phyloP scores from a whole-genome alignment of 129 eudicot genomes.

The Silybum marianum region DNA sequence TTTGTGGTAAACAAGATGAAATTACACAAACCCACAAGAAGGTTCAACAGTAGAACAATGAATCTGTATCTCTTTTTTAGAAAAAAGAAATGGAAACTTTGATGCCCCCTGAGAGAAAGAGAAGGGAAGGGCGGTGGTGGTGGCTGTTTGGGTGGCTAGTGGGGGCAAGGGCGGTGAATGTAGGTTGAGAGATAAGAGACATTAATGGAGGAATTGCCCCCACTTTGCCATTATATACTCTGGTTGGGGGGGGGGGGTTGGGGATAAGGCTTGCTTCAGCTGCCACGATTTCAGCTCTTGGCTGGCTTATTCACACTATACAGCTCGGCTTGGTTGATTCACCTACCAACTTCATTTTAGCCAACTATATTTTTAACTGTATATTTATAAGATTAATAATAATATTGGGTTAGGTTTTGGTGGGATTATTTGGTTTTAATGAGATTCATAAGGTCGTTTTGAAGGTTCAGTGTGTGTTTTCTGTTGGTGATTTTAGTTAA shows the following conservation, averaged over 20 bases:
- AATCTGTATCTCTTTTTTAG: constrained; percentile 6
- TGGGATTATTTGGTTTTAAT: no score
- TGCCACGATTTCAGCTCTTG: background rate
- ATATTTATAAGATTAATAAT: no score
- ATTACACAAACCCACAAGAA: constrained; percentile 25
- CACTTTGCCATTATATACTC: background rate
- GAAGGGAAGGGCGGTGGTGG: background rate
- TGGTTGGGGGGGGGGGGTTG: constrained; percentile 19
- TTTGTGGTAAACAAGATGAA: constrained; percentile 24
- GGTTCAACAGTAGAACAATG: constrained; percentile 16
- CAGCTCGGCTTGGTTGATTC: constrained; percentile 10
- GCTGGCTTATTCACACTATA: constrained; percentile 18
- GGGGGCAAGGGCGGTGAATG: constrained; percentile 4
- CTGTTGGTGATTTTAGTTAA: background rate
- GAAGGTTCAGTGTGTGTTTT: no score
- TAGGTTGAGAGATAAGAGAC: constrained; percentile 16
- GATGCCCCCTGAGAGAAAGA: background rate
- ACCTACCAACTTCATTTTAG: background rate
- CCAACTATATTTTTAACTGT: no score
- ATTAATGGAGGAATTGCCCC: constrained; percentile 26
- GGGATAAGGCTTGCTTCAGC: constrained; percentile 22
- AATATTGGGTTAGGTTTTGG: no score
- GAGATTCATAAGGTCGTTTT: no score
- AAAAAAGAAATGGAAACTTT: background rate
- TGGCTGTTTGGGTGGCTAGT: background rate